Evolutionary conservation across 257 asterid species (phyloP), one percentile per base, ranked within the genome.

Genomic region (Eustoma russellianum): DNA sequence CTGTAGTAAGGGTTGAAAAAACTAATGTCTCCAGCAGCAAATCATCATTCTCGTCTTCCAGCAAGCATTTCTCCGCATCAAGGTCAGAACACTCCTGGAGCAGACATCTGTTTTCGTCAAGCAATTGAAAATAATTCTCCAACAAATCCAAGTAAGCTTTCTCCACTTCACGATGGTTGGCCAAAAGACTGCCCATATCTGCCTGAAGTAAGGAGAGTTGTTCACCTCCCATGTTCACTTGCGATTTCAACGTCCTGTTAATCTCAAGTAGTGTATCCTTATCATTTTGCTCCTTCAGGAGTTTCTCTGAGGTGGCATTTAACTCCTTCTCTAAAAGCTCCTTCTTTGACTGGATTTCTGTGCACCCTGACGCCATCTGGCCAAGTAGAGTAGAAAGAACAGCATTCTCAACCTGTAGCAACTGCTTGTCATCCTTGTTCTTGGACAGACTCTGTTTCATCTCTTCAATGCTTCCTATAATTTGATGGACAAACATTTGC

Each of bases 341-440:
- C 75, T 80, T 91, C 70, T 84, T 79, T 0, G 74, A 64, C 67
- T 85, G 88, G 17, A 83, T 71, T 54, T 83, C 86, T 18, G 64
- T 43, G 41, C 90, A 78, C 70, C 81, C 90, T 7, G 80, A 66
- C 71, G 82, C 82, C 78, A 88, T 64, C 76, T 88, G 88, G 80
- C 76, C 65, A 15, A 92, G 76, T 46, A 85, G 68, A 58, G 94
- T 75, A 44, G 76, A 43, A 9, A 92, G 83, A 74, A 92, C 87
- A 3, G 91, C 74, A 67, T 92, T 92, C 71, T 92, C 95, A 52
- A 92, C 77, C 40, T 72, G 55, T 30, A 79, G 82, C 72, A 69
- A 70, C 56, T 81, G 86, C 62, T 88, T 79, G 40, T 77, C 85
- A 48, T 83, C 89, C 73, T 85, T 90, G 17, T 73, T 63, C 69